A percentile compares a stretch with the other conserved stretches of the same genome.
Conservation (phyloP, 164 flowering plant species). For the Chimonanthus salicifolius region DNA sequence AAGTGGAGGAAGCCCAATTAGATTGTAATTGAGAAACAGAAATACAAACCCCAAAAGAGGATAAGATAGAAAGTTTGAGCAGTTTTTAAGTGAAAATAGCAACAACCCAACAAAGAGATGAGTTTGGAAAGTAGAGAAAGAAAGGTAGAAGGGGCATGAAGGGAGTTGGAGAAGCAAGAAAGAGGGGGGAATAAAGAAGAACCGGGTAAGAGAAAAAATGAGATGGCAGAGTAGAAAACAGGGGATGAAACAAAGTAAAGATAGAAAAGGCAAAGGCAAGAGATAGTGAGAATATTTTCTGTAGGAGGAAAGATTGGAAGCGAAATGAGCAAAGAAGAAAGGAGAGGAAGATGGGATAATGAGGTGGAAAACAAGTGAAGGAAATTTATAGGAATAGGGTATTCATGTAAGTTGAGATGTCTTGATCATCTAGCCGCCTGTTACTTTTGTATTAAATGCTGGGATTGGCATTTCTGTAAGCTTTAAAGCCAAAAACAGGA, state of each 20-base stretch:
- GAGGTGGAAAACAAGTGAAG: not conserved
- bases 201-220: not conserved
- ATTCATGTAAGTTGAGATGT: not conserved
- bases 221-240: not conserved
- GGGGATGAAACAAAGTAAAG: no score
- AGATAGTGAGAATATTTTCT: no score
- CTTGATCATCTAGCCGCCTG: not conserved
- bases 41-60: not conserved
- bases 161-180: not conserved
- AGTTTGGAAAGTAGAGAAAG: not conserved
- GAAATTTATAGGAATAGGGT: not conserved
- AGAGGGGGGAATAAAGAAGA: not conserved
- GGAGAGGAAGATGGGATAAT: not conserved
- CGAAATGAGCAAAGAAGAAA: not conserved
- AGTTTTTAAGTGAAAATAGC: not conserved
- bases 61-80: not conserved
- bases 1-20: not conserved
- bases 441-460: slow-evolving; percentile 4
- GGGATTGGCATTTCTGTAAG: not conserved
- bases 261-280: no score
- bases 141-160: not conserved
- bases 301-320: no score
- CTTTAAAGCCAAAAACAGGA: not conserved
- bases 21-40: not conserved
- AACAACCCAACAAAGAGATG: not conserved